Evolutionary conservation across 2,329 filamentous ascomycete species (phyloP).

Genomic region (Monosporascus sp.): DNA sequence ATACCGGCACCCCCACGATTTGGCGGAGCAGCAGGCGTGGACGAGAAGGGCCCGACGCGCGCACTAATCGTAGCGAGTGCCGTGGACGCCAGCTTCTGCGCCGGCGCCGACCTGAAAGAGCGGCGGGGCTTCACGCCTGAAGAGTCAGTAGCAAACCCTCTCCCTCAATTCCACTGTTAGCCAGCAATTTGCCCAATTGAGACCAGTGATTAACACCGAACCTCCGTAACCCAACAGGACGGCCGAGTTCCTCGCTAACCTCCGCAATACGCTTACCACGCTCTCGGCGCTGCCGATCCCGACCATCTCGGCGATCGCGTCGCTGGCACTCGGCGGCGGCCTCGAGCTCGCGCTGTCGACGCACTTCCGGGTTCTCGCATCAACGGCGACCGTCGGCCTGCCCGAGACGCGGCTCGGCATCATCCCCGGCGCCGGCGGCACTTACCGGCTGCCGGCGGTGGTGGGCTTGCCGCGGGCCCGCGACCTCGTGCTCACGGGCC

Average conservation of each 20-base stretch:
- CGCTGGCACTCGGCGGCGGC: conserved; percentile 83
- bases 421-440: conserved; percentile 90
- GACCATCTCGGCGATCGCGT: conserved; percentile 82
- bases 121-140: conserved; percentile 67
- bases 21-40: conserved; percentile 38
- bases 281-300: conserved; percentile 77
- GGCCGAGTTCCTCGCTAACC: conserved; percentile 66
- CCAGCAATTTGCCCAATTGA: conserved; percentile 1
- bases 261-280: conserved; percentile 69
- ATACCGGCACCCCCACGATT: conserved; percentile 32
- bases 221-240: conserved; percentile 50
- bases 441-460: conserved; percentile 75
- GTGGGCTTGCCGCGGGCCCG: conserved; percentile 78
- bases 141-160: conserved; percentile 52
- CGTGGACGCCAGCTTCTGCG: conserved; percentile 84
- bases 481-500: conserved; percentile 84
- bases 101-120: conserved; percentile 92
- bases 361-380: conserved; percentile 80
- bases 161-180: not conserved
- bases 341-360: conserved; percentile 89
- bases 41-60: conserved; percentile 57
- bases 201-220: conserved; percentile 9
- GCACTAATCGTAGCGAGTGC: conserved; percentile 81
- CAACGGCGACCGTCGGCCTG: conserved; percentile 71
- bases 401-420: conserved; percentile 93